Base-by-base conservation (phyloP, 2,329 filamentous ascomycete genomes). In the Penicillium nordicum region DNA sequence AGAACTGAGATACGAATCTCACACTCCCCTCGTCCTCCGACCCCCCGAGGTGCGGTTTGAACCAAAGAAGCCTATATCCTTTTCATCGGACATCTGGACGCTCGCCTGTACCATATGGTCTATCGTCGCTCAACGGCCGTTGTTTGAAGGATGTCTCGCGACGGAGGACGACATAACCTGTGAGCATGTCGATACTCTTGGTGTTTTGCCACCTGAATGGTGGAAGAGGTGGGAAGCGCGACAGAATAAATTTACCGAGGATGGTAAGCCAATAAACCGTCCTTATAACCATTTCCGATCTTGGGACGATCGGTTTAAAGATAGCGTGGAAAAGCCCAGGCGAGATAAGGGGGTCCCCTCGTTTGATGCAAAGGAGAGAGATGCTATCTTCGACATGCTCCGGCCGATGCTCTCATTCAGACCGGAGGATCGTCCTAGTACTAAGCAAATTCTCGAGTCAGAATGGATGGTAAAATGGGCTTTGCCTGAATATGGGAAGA, bases 61-160 rank as follows among this genome's bases (percentile, higher is more conserved):
- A 11, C 10, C 4, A 11, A 30, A 30, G 3, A 30, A 30, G 10
- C 29, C 29, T 11, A 1, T 30, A 5, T 30, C 29, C 11, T 30
- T 30, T 30, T 66, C 34, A 12, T 70, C 72, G 1, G 73, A 78
- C 47, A 72, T 74, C 6, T 77, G 72, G 73, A 73, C 67, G 29
- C 63, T 76, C 4, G 69, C 66, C 0, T 75, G 69, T 49, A 57
- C 65, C 0, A 72, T 77, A 10, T 77, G 68, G 64, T 55, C 47
- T 40, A 49, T 38, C 6, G 11, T 49, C 3, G 34, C 46, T 10
- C 34, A 49, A 29, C 34, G 46, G 34, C 25, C 46, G 1, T 10
- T 49, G 1, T 40, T 49, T 30, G 46, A 49, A 16, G 16, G 34
- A 2, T 40, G 21, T 21, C n/a, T 49, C 12, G 25, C 34, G 1